phyloP scores from a whole-genome alignment of 2,329 filamentous ascomycete species.

The Aspergillus hiratsukae region DNA sequence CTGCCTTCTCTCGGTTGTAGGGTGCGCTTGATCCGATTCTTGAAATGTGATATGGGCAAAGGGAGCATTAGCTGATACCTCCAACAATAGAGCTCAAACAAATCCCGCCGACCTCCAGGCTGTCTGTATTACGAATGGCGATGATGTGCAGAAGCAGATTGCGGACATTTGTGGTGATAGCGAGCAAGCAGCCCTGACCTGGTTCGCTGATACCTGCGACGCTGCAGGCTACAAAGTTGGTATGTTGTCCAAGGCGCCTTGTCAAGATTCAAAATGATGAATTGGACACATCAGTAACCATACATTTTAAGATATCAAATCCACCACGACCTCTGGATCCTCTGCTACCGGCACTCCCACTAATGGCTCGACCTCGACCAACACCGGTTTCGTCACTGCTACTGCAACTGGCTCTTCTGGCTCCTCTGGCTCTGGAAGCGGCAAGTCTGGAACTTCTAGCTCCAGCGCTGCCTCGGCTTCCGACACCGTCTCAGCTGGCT shows the following conservation, averaged over 20 bases:
- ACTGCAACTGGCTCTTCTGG: constrained; percentile 12
- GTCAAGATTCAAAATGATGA: not conserved
- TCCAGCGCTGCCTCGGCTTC: constrained; percentile 18
- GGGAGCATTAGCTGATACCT: constrained; percentile 17
- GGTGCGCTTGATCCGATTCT: constrained; percentile 33
- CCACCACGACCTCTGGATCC: constrained; percentile 16
- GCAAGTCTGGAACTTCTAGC: constrained; percentile 13
- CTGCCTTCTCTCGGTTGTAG: constrained; percentile 49
- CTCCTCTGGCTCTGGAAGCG: constrained; percentile 10
- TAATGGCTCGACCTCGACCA: constrained; percentile 2
- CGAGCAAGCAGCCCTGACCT: constrained; percentile 32
- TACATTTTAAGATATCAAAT: constrained; percentile 6
- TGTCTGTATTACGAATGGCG: constrained; percentile 35
- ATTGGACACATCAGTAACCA: constrained; percentile 2
- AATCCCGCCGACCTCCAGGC: constrained; percentile 36
- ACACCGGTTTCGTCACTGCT: constrained; percentile 9
- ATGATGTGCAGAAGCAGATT: constrained; percentile 35
- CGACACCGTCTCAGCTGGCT: constrained; percentile 20
- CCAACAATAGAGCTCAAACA: constrained; percentile 26
- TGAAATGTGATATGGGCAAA: not conserved
- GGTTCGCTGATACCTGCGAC: constrained; percentile 37
- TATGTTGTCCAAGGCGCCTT: constrained; percentile 16
- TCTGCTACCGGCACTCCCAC: constrained; percentile 22
- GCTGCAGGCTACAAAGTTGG: constrained; percentile 38
- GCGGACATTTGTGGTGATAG: constrained; percentile 31